phyloP scores from a whole-genome alignment of 495 filamentous ascomycete species.

The Rhypophila decipiens region DNA sequence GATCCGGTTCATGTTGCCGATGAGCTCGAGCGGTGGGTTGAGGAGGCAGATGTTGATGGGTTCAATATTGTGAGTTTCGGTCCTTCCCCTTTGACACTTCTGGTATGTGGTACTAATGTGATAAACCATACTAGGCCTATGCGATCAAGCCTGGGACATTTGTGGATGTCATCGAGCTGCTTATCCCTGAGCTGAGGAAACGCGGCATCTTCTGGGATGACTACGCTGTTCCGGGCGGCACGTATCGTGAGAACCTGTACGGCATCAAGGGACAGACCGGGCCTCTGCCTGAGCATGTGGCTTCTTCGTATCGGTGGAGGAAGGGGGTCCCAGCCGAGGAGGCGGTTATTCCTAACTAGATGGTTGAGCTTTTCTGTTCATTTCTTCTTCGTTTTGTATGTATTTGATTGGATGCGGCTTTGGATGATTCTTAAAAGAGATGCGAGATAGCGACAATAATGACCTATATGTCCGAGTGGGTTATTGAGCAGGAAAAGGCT shows the following conservation, averaged over 20 bases:
- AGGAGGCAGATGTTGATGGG: conserved; percentile 39
- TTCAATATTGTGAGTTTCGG: conserved; percentile 38
- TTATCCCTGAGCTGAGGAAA: conserved; percentile 48
- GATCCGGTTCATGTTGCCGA: conserved; percentile 43
- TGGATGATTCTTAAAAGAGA: no score
- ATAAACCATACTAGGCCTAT: background rate
- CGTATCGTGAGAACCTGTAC: conserved; percentile 42
- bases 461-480: no score
- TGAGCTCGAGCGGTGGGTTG: conserved; percentile 42
- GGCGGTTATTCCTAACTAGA: background rate
- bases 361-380: no score
- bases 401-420: no score
- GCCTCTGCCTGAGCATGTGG: background rate
- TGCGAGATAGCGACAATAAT: no score
- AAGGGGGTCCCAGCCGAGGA: background rate
- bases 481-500: no score
- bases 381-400: no score
- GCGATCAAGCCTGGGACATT: conserved; percentile 40
- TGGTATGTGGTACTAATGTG: background rate
- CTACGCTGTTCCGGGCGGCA: conserved; percentile 23
- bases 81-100: conserved; percentile 18
- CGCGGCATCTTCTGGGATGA: conserved; percentile 46
- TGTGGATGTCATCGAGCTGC: conserved; percentile 40
- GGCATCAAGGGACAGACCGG: background rate
- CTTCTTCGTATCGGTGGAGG: background rate